Evolutionary conservation across 805 yeast genomes (phyloP), one percentile per base, ranked within the genome.

Genomic region (Zygoascus ofunaensis): DNA sequence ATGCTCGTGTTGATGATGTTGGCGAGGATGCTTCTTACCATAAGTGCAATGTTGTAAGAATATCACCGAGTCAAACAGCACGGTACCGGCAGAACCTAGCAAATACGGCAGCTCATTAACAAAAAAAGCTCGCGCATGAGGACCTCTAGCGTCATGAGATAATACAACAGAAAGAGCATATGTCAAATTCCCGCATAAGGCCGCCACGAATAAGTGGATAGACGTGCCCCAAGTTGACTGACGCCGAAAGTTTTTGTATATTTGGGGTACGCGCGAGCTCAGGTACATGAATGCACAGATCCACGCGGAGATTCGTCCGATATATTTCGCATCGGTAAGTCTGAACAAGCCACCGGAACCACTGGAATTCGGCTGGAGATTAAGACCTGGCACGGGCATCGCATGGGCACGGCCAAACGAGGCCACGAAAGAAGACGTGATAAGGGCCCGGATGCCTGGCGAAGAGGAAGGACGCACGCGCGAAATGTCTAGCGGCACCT

Each of bases 201-300:
- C 94, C 17, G 90, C 77, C 8, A 76, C 76, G 60, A 89, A 89
- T 20, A 87, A 68, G 37, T 83, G 62, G 19, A 94, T 86, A 1
- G 96, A 83, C 2, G 87, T 69, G 2, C 96, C 97, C 28, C 82
- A 80, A 0, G 94, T 92, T 1, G 95, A 84, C 58, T 84, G 83
- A 34, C 95, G 70, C 42, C 66, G 54, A 59, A 76, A 80, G 63
- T 89, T 89, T 60, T 83, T 87, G 57, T 73, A 65, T 41, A 89
- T 66, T 58, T 89, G 97, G 1, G 97, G 97, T 39, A 87, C 60
- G 49, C 97, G 71, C 2, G 95, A 83, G 8, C 78, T 67, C 37
- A 87, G 72, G 58, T 90, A 89, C 43, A 85, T 77, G 4, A 63
- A 53, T 0, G 94, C 84, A 50, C 95, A 86, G 2, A 72, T 53